phyloP scores from a whole-genome alignment of 768 basidiomycete genomes.

The Mycena galericulata region DNA sequence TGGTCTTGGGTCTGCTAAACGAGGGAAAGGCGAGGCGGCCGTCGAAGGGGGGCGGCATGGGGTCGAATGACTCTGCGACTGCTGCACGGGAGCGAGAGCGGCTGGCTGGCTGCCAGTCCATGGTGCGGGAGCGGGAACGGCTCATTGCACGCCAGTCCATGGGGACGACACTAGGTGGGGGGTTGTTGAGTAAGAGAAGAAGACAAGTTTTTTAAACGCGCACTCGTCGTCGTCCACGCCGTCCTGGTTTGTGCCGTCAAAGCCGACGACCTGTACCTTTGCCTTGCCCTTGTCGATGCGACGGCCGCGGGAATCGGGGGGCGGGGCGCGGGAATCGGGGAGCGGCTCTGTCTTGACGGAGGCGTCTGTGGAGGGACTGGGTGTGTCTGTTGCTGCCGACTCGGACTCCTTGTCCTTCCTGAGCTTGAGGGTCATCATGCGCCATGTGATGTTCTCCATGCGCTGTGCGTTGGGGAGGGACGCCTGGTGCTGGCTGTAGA shows the following conservation, averaged over 20 bases:
- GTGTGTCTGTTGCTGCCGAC: constrained; percentile 20
- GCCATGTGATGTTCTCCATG: constrained; percentile 98
- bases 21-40: constrained; percentile 59
- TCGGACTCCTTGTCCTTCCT: constrained; percentile 90
- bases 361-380: constrained; percentile 33
- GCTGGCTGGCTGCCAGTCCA: constrained; percentile 90
- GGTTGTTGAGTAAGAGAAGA: constrained; percentile 37
- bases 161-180: constrained; percentile 59
- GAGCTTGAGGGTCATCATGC: constrained; percentile 97
- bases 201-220: constrained; percentile 46
- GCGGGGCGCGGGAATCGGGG: constrained; percentile 37
- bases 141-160: constrained; percentile 98
- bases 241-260: constrained; percentile 82
- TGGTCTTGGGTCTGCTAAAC: constrained; percentile 38
- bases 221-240: constrained; percentile 80
- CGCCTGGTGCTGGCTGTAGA: constrained; percentile 93
- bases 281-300: constrained; percentile 85
- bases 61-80: constrained; percentile 73
- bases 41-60: constrained; percentile 54
- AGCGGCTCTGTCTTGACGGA: constrained; percentile 34
- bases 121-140: constrained; percentile 89
- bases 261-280: constrained; percentile 83
- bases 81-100: constrained; percentile 84
- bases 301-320: constrained; percentile 74
- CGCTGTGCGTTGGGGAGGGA: constrained; percentile 90